Evolutionary conservation across 2,329 filamentous ascomycete species (phyloP).

Genomic region (Ascochyta pisi): DNA sequence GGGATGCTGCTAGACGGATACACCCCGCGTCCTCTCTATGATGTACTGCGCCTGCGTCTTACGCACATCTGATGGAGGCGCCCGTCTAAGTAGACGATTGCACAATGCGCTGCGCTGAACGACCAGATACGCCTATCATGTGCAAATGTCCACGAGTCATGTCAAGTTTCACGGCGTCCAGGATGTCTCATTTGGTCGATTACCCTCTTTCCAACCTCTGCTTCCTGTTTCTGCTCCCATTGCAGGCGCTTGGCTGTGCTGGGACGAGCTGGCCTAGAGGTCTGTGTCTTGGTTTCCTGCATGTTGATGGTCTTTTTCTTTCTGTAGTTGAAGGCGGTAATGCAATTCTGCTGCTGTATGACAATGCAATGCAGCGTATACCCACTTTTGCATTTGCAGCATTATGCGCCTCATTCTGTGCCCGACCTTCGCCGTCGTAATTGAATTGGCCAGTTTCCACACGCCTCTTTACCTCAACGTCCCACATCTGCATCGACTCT

Average conservation of each 20-base stretch:
- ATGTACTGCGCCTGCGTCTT: constrained; percentile 23
- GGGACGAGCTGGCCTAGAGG: constrained; percentile 30
- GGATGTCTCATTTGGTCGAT: constrained; percentile 38
- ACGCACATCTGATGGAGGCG: constrained; percentile 13
- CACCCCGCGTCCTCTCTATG: constrained; percentile 17
- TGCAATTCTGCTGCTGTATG: constrained; percentile 41
- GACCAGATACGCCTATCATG: constrained; percentile 26
- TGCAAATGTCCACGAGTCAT: constrained; percentile 41
- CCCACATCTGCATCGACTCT: no score
- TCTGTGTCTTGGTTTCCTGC: constrained; percentile 42
- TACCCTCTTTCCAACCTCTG: constrained; percentile 38
- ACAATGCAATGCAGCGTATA: constrained; percentile 23
- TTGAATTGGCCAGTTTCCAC: neutral
- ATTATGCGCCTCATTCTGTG: constrained; percentile 1
- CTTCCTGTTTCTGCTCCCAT: constrained; percentile 38
- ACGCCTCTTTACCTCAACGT: neutral
- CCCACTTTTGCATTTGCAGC: constrained; percentile 26
- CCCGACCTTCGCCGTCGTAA: neutral
- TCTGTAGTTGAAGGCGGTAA: constrained; percentile 35
- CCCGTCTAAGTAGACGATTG: constrained; percentile 13
- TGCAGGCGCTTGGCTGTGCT: constrained; percentile 33
- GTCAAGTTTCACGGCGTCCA: constrained; percentile 46
- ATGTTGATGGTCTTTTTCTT: constrained; percentile 35
- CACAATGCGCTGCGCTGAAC: constrained; percentile 25
- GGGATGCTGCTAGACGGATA: constrained; percentile 73